phyloP scores from a whole-genome alignment of 129 eudicot genomes.

The Arctium minus region DNA sequence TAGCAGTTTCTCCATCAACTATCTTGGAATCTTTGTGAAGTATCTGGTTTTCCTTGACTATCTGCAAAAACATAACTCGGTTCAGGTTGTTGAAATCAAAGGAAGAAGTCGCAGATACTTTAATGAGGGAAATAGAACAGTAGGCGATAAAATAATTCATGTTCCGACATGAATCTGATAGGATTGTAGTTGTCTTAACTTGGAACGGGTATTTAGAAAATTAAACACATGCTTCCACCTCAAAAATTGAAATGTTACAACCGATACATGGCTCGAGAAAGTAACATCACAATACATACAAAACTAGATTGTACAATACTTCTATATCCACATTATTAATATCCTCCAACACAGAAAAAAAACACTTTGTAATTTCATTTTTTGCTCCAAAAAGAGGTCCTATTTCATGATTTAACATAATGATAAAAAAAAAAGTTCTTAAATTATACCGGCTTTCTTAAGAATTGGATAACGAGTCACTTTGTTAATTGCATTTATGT shows the following conservation, averaged over 20 bases:
- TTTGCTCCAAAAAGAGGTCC: background rate
- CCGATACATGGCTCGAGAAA: background rate
- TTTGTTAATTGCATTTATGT: background rate
- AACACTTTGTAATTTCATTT: no score
- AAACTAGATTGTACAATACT: background rate
- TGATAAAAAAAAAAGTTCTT: no score
- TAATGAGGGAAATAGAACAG: no score
- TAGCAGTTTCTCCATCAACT: slow-evolving; percentile 70
- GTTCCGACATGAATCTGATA: no score
- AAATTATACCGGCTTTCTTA: background rate
- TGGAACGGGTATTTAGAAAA: no score
- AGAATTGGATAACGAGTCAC: background rate
- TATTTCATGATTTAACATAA: background rate
- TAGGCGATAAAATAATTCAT: no score
- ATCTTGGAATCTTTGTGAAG: slow-evolving; percentile 82
- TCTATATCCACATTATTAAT: background rate
- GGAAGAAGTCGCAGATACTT: no score
- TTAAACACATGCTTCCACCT: background rate
- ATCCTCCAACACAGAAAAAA: background rate
- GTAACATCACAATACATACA: background rate
- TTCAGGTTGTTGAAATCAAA: background rate
- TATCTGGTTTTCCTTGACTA: slow-evolving; percentile 96
- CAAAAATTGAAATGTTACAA: background rate
- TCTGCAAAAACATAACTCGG: slow-evolving; percentile 44
- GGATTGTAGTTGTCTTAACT: no score